Evolutionary conservation across 2,329 filamentous ascomycete genomes (phyloP).

Genomic region (Nectriaceae sp.): DNA sequence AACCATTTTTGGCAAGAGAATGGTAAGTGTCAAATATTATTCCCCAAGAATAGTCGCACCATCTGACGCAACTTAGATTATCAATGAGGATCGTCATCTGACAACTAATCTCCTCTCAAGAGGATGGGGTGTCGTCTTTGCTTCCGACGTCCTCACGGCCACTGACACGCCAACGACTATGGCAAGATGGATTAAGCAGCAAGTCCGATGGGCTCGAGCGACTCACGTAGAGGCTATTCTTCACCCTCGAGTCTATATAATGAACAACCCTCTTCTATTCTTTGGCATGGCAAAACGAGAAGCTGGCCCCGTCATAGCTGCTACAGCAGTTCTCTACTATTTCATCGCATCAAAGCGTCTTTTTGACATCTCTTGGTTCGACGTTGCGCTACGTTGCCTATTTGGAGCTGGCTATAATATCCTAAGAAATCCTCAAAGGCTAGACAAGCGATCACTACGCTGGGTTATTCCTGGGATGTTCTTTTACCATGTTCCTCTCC

Average conservation of each 20-base stretch:
- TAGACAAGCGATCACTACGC: slow-evolving; percentile 10
- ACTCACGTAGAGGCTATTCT: slow-evolving; percentile 28
- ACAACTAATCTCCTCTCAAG: slow-evolving; percentile 26
- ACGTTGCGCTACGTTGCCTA: slow-evolving; percentile 16
- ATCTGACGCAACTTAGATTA: slow-evolving; percentile 13
- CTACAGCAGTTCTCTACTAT: slow-evolving; percentile 21
- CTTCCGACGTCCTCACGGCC: slow-evolving; percentile 25
- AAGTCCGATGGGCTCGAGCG: slow-evolving; percentile 26
- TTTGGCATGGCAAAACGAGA: slow-evolving; percentile 25
- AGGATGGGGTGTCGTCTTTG: slow-evolving; percentile 31
- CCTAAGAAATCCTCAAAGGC: slow-evolving; percentile 24
- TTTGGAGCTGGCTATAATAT: slow-evolving; percentile 21
- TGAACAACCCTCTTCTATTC: slow-evolving; percentile 27
- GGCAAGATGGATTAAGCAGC: slow-evolving; percentile 26
- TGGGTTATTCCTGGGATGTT: slow-evolving; percentile 26
- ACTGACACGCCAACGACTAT: slow-evolving; percentile 27
- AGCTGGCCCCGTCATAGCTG: slow-evolving; percentile 20
- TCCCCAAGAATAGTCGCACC: background rate
- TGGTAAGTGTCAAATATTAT: no score
- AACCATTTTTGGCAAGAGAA: slow-evolving; percentile 24
- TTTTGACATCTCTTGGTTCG: slow-evolving; percentile 15
- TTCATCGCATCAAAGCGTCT: slow-evolving; percentile 20
- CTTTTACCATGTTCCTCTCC: slow-evolving; percentile 27
- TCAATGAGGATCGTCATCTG: slow-evolving; percentile 29
- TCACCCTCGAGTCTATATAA: slow-evolving; percentile 24